Percentiles rank a stretch among this genome's conserved stretches.
These are phyloP conservation scores for Sporothrix pseudoabietina DNA, from an alignment of 2,329 filamentous ascomycete genomes.

Conservation along the genomic window DNA sequence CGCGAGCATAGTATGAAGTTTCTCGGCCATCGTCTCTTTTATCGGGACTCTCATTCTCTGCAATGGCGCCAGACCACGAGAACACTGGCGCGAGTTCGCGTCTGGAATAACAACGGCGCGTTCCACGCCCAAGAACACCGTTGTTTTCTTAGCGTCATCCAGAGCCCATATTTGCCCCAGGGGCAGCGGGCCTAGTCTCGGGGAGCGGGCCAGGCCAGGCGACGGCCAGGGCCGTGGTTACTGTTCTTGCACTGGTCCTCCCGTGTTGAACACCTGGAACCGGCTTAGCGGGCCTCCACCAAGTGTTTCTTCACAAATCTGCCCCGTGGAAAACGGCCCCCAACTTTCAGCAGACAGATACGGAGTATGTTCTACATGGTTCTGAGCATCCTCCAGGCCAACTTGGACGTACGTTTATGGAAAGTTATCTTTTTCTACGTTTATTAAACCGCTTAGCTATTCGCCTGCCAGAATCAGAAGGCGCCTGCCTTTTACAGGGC, in stretches of 20 bases:
- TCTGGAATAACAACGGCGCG: background rate
- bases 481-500: background rate
- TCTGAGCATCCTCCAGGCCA: background rate
- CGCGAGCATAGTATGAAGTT: no score
- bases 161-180: background rate
- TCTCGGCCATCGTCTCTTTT: no score
- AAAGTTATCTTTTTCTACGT: background rate
- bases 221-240: conserved; percentile 28
- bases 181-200: conserved; percentile 23
- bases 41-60: no score
- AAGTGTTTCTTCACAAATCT: background rate
- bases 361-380: no score
- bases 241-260: conserved; percentile 25
- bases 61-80: background rate
- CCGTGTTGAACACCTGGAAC: conserved; percentile 23
- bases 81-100: background rate
- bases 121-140: background rate
- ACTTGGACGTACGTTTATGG: background rate
- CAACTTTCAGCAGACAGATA: background rate
- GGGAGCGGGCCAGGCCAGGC: conserved; percentile 12
- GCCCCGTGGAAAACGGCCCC: conserved; percentile 13
- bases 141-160: background rate
- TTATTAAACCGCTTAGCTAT: background rate
- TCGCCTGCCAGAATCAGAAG: background rate
- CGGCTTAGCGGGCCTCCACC: background rate